Evolutionary conservation across 108 stramenopile genomes (phyloP).

Genomic region (Fragilariopsis cylindrus): DNA sequence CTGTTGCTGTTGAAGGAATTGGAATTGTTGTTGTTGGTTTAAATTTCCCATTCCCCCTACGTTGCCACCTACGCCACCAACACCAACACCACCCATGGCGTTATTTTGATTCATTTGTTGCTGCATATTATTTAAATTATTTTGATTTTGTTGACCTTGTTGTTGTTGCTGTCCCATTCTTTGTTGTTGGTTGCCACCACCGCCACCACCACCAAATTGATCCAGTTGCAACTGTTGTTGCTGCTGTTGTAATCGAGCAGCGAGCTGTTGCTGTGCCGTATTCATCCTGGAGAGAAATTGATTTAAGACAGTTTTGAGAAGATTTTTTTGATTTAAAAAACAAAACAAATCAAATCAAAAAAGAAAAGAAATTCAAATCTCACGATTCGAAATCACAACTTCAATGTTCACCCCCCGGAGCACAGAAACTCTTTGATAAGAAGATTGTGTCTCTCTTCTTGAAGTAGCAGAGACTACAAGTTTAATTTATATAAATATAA

Average conservation of each 20-base stretch:
- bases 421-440: too few species aligned
- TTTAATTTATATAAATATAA: too few species aligned
- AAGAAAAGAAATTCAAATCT: too few species aligned
- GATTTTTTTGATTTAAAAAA: too few species aligned
- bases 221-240: slow-evolving; percentile 30
- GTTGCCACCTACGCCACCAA: not conserved
- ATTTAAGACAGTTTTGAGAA: too few species aligned
- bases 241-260: slow-evolving; percentile 37
- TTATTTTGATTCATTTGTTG: slow-evolving; percentile 30
- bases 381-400: too few species aligned
- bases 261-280: slow-evolving; percentile 25
- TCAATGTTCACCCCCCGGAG: too few species aligned
- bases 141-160: slow-evolving; percentile 1
- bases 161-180: slow-evolving; percentile 13
- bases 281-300: slow-evolving; percentile 16
- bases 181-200: slow-evolving; percentile 9
- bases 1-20: slow-evolving; percentile 25
- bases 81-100: slow-evolving; percentile 37
- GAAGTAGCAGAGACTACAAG: too few species aligned
- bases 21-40: slow-evolving; percentile 23
- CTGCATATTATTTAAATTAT: slow-evolving; percentile 9
- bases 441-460: too few species aligned
- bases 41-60: slow-evolving; percentile 5
- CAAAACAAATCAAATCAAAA: too few species aligned
- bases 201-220: slow-evolving; percentile 27